These are phyloP conservation scores for Backusella luteola DNA, from an alignment of 192 early-diverging fungal genomes.

Conservation along the genomic window DNA sequence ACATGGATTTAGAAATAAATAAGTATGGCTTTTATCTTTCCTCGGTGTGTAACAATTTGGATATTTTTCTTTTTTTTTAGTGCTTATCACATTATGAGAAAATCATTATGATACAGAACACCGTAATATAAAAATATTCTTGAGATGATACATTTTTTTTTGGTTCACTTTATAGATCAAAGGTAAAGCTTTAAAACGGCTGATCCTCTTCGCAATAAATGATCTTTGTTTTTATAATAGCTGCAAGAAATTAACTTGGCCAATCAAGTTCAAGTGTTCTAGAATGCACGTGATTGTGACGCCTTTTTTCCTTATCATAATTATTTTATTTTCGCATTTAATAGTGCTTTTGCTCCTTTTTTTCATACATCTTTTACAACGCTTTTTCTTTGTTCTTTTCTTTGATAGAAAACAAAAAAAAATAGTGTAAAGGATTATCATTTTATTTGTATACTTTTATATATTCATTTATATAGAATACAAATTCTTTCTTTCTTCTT, in stretches of 20 bases:
- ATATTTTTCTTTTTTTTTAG: too few relatives aligned
- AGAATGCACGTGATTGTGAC: background rate
- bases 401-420: background rate
- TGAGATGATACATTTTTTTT: too few relatives aligned
- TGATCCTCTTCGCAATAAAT: too few relatives aligned
- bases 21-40: too few relatives aligned
- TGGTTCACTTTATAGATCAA: too few relatives aligned
- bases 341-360: background rate
- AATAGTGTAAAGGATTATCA: background rate
- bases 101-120: too few relatives aligned
- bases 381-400: background rate
- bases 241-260: background rate
- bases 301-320: background rate
- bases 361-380: background rate
- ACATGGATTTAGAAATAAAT: too few relatives aligned
- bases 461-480: background rate
- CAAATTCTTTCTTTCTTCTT: background rate
- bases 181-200: too few relatives aligned
- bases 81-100: too few relatives aligned
- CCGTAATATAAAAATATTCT: too few relatives aligned
- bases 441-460: background rate
- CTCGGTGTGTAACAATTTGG: too few relatives aligned
- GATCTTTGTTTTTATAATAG: too few relatives aligned
- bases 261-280: background rate
- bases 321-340: background rate